phyloP scores from a whole-genome alignment of 2,329 filamentous ascomycete genomes.

The Botrytis squamosa region DNA sequence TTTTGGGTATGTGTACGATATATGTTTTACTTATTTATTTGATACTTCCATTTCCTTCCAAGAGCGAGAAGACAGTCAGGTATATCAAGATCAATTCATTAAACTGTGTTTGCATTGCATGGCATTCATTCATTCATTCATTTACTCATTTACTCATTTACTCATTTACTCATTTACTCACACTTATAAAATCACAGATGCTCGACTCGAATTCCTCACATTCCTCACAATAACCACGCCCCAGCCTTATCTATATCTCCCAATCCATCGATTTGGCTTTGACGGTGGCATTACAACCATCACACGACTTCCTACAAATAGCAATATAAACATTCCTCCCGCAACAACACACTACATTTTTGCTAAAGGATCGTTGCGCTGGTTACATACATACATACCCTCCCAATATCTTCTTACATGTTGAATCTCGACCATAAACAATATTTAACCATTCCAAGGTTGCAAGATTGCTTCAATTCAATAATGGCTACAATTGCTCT shows the following conservation, averaged over 20 bases:
- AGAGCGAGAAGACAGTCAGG: neutral
- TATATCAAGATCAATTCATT: neutral
- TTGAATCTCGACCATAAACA: conserved; percentile 6
- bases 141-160: neutral
- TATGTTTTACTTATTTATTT: neutral
- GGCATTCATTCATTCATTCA: too few relatives aligned
- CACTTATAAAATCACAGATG: neutral
- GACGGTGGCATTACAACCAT: neutral
- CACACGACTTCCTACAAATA: conserved; percentile 1
- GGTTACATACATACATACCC: neutral
- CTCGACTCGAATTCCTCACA: neutral
- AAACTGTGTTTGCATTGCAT: neutral
- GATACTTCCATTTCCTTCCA: neutral
- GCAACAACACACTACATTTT: neutral
- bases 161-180: neutral
- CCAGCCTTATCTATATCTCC: neutral
- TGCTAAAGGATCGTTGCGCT: neutral
- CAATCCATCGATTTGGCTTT: neutral
- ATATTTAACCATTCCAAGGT: neutral
- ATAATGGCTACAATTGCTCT: conserved; percentile 40
- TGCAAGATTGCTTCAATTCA: conserved; percentile 21
- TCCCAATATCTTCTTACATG: conserved; percentile 6
- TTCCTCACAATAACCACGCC: neutral
- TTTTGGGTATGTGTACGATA: neutral
- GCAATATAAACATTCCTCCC: neutral